These are phyloP conservation scores for Epichloe brachyelytri DNA, from an alignment of 2,329 filamentous ascomycete genomes.

Conservation along the genomic window DNA sequence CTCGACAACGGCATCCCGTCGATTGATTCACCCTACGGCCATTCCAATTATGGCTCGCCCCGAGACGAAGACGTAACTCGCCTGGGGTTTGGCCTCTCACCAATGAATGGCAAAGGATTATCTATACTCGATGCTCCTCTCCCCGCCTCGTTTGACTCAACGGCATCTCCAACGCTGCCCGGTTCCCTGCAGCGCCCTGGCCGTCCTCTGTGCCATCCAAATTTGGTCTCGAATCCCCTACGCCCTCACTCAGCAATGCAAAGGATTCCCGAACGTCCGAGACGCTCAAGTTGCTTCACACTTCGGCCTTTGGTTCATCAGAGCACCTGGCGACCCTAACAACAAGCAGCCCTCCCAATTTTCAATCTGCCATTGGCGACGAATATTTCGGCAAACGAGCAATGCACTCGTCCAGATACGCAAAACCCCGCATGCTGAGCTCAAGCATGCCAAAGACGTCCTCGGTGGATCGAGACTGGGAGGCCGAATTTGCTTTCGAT, in stretches of 20 bases:
- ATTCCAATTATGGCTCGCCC: slow-evolving; percentile 69
- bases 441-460: slow-evolving; percentile 53
- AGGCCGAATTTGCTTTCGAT: slow-evolving; percentile 63
- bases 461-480: slow-evolving; percentile 53
- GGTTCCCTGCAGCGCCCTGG: slow-evolving; percentile 65
- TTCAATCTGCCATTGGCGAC: slow-evolving; percentile 39
- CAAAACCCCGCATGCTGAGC: slow-evolving; percentile 56
- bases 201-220: slow-evolving; percentile 87
- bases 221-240: slow-evolving; percentile 78
- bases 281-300: slow-evolving; percentile 50
- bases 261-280: slow-evolving; percentile 50
- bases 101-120: slow-evolving; percentile 55
- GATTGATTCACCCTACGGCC: slow-evolving; percentile 46
- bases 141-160: slow-evolving; percentile 92
- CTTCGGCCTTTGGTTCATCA: slow-evolving; percentile 53
- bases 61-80: slow-evolving; percentile 49
- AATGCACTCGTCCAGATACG: slow-evolving; percentile 55
- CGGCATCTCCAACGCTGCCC: slow-evolving; percentile 80
- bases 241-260: slow-evolving; percentile 54
- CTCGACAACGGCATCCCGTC: slow-evolving; percentile 43
- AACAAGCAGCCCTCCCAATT: slow-evolving; percentile 33
- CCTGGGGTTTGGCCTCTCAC: slow-evolving; percentile 65
- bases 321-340: slow-evolving; percentile 46
- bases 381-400: slow-evolving; percentile 58
- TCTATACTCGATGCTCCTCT: slow-evolving; percentile 88